These are phyloP conservation scores for Daphne laureola DNA, from an alignment of 441 rosid genomes.

Conservation along the genomic window DNA sequence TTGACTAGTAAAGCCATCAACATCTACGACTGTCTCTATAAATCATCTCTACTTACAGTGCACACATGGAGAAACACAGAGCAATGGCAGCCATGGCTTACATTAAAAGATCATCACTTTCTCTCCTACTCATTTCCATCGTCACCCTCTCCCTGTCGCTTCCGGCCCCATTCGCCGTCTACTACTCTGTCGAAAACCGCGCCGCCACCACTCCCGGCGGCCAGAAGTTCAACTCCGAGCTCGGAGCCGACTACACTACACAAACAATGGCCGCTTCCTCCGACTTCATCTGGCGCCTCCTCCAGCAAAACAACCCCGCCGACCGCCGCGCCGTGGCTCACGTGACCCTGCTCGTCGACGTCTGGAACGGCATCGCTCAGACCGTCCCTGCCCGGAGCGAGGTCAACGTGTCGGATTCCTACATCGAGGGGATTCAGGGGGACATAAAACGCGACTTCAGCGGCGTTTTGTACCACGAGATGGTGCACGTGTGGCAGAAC, in stretches of 20 bases:
- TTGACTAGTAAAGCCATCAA: too few relatives aligned
- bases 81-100: too few relatives aligned
- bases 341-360: slow-evolving; percentile 18
- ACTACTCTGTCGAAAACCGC: slow-evolving; percentile 25
- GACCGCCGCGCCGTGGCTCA: slow-evolving; percentile 15
- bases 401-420: slow-evolving; percentile 18
- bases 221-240: slow-evolving; percentile 16
- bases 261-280: slow-evolving; percentile 18
- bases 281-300: slow-evolving; percentile 24
- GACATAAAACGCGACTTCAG: slow-evolving; percentile 19
- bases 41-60: too few relatives aligned
- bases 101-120: too few relatives aligned
- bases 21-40: too few relatives aligned
- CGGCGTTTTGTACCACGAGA: slow-evolving; percentile 25
- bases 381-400: slow-evolving; percentile 11
- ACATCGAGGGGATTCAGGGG: slow-evolving; percentile 12
- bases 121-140: not conserved
- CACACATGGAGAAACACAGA: too few relatives aligned
- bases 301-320: slow-evolving; percentile 18
- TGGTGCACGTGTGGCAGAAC: slow-evolving; percentile 34
- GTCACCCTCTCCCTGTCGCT: not conserved
- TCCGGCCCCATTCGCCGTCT: slow-evolving; percentile 18
- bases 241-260: slow-evolving; percentile 19
- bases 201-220: slow-evolving; percentile 21
- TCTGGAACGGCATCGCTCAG: slow-evolving; percentile 12